A percentile compares a stretch with the other conserved stretches of the same genome.
Evolutionary conservation across 805 yeast species (phyloP).

Genomic region (Millerago galiae): DNA sequence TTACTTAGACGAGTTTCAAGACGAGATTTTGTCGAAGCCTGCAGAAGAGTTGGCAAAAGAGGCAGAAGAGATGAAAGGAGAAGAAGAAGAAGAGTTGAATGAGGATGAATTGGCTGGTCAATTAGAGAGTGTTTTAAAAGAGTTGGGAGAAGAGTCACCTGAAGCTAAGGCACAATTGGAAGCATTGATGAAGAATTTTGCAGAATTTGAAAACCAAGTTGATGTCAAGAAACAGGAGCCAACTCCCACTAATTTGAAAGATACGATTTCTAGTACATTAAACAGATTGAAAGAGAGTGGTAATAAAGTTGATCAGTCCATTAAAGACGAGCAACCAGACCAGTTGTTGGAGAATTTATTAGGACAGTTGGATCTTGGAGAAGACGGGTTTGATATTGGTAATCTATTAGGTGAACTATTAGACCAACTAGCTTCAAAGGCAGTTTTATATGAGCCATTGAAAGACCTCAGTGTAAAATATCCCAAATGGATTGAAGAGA

Average conservation of each 20-base stretch:
- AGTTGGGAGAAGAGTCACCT: constrained; percentile 42
- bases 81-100: constrained; percentile 11
- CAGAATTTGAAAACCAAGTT: constrained; percentile 17
- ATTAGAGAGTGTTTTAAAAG: constrained; percentile 21
- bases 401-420: constrained; percentile 66
- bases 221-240: constrained; percentile 5
- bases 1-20: constrained; percentile 78
- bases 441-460: constrained; percentile 81
- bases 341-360: constrained; percentile 58
- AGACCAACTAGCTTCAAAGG: constrained; percentile 77
- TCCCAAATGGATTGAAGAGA: constrained; percentile 59
- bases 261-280: constrained; percentile 74
- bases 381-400: constrained; percentile 48
- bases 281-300: constrained; percentile 74
- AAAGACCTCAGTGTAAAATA: constrained; percentile 71
- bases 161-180: constrained; percentile 47
- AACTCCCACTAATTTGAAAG: constrained; percentile 42
- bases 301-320: constrained; percentile 56
- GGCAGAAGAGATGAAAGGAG: constrained; percentile 16
- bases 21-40: constrained; percentile 53
- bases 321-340: constrained; percentile 44
- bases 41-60: constrained; percentile 14
- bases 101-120: constrained; percentile 12
- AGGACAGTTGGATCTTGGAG: constrained; percentile 46
- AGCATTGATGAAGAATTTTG: constrained; percentile 29